Percentiles rank a stretch among this genome's conserved stretches.
Conservation (phyloP, 139 green algal species). For the Chlamydomonas sp. region DNA sequence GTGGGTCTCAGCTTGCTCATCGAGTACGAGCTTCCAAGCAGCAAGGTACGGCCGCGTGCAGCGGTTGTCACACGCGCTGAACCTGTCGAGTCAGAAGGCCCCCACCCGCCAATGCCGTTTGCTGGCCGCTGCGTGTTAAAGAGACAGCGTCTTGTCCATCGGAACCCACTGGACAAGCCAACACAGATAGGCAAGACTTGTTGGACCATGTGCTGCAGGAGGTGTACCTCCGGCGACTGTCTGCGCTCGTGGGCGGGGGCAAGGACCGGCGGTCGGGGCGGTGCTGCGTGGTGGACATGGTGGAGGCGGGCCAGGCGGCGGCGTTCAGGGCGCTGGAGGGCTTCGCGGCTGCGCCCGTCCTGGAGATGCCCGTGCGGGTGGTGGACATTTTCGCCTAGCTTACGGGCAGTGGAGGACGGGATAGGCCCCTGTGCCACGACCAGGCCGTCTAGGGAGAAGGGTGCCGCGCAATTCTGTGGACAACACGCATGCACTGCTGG, state of each 20-base stretch:
- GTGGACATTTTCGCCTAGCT: conserved; percentile 45
- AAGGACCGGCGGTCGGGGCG: conserved; percentile 42
- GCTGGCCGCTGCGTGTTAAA: no score
- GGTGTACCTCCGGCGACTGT: conserved; percentile 36
- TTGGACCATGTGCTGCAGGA: conserved; percentile 36
- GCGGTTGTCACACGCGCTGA: neutral
- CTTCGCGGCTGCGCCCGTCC: conserved; percentile 20
- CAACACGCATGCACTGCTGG: no score
- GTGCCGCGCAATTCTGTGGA: no score
- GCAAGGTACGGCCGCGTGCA: conserved; percentile 30
- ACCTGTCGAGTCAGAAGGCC: neutral
- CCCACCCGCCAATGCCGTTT: neutral
- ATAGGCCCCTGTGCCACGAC: no score
- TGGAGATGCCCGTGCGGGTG: conserved; percentile 62
- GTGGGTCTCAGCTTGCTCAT: conserved; percentile 49
- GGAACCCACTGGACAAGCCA: no score
- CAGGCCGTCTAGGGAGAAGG: no score
- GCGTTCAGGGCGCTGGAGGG: conserved; percentile 52
- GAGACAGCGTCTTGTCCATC: no score
- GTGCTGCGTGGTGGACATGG: conserved; percentile 52
- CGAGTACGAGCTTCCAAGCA: conserved; percentile 58
- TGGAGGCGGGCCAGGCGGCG: conserved; percentile 43
- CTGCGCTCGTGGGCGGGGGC: conserved; percentile 49
- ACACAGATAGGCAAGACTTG: no score
- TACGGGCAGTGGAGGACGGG: no score